phyloP scores from a whole-genome alignment of 2,329 filamentous ascomycete genomes.

The Dendryphion nanum region DNA sequence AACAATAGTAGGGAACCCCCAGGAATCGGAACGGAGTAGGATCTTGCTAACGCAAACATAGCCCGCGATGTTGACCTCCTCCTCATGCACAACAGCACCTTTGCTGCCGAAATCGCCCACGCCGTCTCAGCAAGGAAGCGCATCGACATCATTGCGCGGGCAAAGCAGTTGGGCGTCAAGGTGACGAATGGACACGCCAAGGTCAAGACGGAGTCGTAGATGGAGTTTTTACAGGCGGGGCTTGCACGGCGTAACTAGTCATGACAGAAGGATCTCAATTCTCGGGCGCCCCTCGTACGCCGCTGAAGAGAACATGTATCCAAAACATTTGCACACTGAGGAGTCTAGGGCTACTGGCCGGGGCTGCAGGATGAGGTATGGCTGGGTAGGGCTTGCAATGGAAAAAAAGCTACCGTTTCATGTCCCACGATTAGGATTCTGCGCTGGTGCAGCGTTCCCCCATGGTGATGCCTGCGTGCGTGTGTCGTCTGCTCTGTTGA shows the following conservation, averaged over 20 bases:
- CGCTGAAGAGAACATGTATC: slow-evolving; percentile 26
- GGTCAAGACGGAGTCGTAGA: slow-evolving; percentile 86
- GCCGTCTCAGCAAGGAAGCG: slow-evolving; percentile 98
- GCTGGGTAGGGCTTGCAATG: slow-evolving; percentile 9
- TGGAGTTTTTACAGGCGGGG: slow-evolving; percentile 28
- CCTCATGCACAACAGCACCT: slow-evolving; percentile 99
- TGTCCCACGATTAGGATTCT: no score
- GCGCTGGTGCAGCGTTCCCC: no score
- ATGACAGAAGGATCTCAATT: slow-evolving; percentile 38
- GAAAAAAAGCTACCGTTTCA: slow-evolving; percentile 2
- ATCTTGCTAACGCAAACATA: slow-evolving; percentile 1
- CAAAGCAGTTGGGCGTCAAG: slow-evolving; percentile 98
- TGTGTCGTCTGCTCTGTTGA: no score
- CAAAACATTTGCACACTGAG: slow-evolving; percentile 22
- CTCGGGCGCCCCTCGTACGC: slow-evolving; percentile 21
- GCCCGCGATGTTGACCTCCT: slow-evolving; percentile 91
- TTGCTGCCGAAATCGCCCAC: slow-evolving; percentile 97
- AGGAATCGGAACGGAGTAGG: background rate
- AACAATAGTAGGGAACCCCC: slow-evolving; percentile 63
- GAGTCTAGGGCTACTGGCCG: slow-evolving; percentile 3
- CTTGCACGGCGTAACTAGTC: slow-evolving; percentile 41
- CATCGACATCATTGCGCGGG: slow-evolving; percentile 94
- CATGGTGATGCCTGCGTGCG: no score
- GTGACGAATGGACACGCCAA: slow-evolving; percentile 99
- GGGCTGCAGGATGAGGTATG: slow-evolving; percentile 9